These are phyloP conservation scores for Ophiostoma tasmaniense DNA, from an alignment of 2,329 filamentous ascomycete genomes.

Conservation along the genomic window DNA sequence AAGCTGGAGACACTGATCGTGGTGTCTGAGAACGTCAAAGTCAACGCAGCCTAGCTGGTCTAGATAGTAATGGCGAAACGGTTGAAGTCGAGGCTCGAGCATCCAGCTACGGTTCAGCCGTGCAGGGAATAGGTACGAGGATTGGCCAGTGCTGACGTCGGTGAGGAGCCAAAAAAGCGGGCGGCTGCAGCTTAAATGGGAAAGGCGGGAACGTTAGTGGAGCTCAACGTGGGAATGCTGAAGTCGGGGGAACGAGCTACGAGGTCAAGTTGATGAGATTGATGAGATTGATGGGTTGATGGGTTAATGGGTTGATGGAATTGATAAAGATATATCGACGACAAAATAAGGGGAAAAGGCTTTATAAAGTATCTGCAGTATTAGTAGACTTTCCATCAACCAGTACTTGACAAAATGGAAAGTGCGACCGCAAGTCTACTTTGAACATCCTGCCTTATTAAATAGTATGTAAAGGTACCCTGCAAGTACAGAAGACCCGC, in stretches of 20 bases:
- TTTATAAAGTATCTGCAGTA: too few species aligned
- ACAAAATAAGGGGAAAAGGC: too few species aligned
- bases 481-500: background rate
- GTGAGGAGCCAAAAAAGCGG: conserved; percentile 11
- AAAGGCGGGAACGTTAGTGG: conserved; percentile 6
- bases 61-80: background rate
- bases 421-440: background rate
- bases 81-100: background rate
- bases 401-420: background rate
- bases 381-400: background rate
- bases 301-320: background rate
- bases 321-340: too few species aligned
- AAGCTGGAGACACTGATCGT: background rate
- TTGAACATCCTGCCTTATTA: background rate
- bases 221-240: background rate
- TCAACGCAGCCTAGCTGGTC: background rate
- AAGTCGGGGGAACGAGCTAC: background rate
- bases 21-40: background rate
- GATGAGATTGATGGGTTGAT: background rate
- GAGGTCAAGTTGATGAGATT: background rate
- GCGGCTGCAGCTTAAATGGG: conserved; percentile 1
- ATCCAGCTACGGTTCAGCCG: conserved; percentile 11
- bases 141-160: conserved; percentile 18
- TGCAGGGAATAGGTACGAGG: conserved; percentile 10
- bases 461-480: background rate